phyloP scores from a whole-genome alignment of 1,284 basidiomycete species.

The Austroboletus niveus region DNA sequence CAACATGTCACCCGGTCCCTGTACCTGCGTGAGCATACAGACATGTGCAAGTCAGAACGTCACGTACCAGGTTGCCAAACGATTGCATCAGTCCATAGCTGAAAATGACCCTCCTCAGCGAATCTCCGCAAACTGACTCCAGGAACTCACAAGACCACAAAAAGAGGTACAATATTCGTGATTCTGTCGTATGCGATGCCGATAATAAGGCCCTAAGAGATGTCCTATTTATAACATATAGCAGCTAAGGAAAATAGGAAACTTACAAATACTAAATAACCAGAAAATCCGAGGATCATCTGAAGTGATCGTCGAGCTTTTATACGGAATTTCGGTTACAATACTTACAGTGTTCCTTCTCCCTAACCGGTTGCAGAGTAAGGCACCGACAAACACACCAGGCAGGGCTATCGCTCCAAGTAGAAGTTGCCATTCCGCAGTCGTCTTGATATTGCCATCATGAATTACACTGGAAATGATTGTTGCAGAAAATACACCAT shows the following conservation, averaged over 20 bases:
- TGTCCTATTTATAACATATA: background rate
- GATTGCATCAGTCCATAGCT: constrained; percentile 71
- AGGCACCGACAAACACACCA: constrained; percentile 59
- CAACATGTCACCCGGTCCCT: constrained; percentile 75
- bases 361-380: constrained; percentile 62
- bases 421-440: constrained; percentile 72
- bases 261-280: constrained; percentile 67
- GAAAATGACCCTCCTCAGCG: constrained; percentile 7
- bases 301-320: constrained; percentile 21
- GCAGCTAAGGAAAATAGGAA: background rate
- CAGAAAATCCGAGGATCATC: constrained; percentile 76
- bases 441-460: constrained; percentile 51
- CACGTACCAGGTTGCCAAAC: constrained; percentile 59
- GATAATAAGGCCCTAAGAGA: constrained; percentile 52
- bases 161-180: constrained; percentile 61
- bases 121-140: background rate
- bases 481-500: constrained; percentile 64
- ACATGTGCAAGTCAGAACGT: background rate
- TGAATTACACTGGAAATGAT: constrained; percentile 64
- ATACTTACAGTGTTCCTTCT: constrained; percentile 56
- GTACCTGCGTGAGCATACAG: constrained; percentile 9
- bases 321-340: background rate
- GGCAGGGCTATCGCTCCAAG: constrained; percentile 68
- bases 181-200: constrained; percentile 69
- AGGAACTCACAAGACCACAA: constrained; percentile 58